Evolutionary conservation across 1,284 basidiomycete species (phyloP).

Genomic region (Fistulinella staudtii): DNA sequence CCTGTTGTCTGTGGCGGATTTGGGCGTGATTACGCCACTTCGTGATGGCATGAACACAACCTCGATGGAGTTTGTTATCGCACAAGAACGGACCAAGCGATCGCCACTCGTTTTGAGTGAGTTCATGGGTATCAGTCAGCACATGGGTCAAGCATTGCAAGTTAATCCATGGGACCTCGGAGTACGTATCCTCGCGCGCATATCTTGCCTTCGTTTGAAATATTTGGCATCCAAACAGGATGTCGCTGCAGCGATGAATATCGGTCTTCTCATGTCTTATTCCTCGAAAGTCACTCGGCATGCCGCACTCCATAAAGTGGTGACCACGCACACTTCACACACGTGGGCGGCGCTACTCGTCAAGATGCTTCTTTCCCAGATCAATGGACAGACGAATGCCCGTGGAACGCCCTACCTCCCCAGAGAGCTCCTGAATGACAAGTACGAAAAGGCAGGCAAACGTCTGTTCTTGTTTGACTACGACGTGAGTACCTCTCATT

Average conservation of each 20-base stretch:
- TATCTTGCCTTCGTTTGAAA: neutral
- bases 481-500: conserved; percentile 56
- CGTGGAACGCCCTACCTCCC: conserved; percentile 87
- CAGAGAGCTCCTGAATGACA: conserved; percentile 54
- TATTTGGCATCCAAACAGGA: conserved; percentile 47
- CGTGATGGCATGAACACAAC: conserved; percentile 99
- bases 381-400: conserved; percentile 79
- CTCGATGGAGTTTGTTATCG: conserved; percentile 96
- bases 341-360: conserved; percentile 94
- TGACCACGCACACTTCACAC: conserved; percentile 92
- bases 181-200: conserved; percentile 34
- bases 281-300: conserved; percentile 81
- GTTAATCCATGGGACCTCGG: conserved; percentile 90
- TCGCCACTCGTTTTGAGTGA: conserved; percentile 91
- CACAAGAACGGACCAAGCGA: conserved; percentile 79
- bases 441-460: conserved; percentile 75
- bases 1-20: conserved; percentile 90
- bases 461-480: conserved; percentile 95
- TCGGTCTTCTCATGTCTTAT: conserved; percentile 78
- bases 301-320: conserved; percentile 73
- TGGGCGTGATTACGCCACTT: conserved; percentile 93
- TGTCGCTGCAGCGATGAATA: conserved; percentile 92
- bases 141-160: conserved; percentile 79
- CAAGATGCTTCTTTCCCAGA: conserved; percentile 83
- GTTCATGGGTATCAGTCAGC: conserved; percentile 94